Base-by-base conservation (phyloP, 371 early-diverging fungal genomes). In the Mortierella sp. region DNA sequence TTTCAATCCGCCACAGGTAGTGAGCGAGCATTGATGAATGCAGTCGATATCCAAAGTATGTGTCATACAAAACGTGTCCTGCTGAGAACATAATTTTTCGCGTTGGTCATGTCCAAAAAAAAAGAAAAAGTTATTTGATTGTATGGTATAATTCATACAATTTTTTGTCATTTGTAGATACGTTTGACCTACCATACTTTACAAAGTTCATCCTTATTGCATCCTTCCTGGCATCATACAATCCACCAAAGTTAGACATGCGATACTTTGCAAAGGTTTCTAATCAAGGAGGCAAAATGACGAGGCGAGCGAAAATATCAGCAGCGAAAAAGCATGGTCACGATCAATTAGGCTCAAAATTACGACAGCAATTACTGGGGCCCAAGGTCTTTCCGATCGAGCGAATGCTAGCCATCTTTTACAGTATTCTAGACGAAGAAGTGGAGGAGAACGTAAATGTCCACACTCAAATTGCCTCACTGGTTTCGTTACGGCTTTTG, bases 391-490 rank as follows among this genome's bases (percentile, higher is more conserved):
- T 97, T 84, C 93, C 95, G 0, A 86, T 97, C 10, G 98, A 98
- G 70, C 92, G 98, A 38, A 91, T 97, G 95, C 83, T 97, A 75
- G 97, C 97, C 40, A 97, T 98, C 47, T 97, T 97, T 84, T 95
- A 96, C 72, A 93, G 93, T 80, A 96, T 97, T 55, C 77, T 95
- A 28, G 85, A 89, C 0, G 82, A 93, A 1, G 92, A 94, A 53
- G 88, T 89, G 63, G 89, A 90, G 3, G 89, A 96, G 28, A 94
- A 96, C 72, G 91, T 97, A 45, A 92, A 96, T 55, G 84, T 86
- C 24, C 96, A 96, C 86, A 92, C 92, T 2, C 85, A 95, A 89
- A 92, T 96, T 60, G 91, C 95, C 11, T 90, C 94, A 22, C 86
- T 97, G 43, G 88, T 95, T 16, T 89, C 95, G 0, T 76, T 95